These are phyloP conservation scores for Diaporthe nobilis DNA, from an alignment of 2,329 filamentous ascomycete genomes.

Conservation along the genomic window DNA sequence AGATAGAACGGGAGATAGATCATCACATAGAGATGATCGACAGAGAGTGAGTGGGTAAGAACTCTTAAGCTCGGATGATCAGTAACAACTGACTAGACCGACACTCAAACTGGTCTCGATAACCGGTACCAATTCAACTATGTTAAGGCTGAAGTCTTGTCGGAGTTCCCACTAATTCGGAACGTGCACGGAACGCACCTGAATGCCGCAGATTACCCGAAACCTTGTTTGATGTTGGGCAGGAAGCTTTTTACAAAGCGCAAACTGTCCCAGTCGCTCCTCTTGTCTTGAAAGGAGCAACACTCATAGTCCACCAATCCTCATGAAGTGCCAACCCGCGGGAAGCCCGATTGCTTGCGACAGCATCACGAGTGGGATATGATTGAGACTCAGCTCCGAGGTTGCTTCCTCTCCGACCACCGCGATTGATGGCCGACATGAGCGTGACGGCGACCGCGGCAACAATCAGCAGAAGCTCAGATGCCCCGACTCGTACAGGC, in stretches of 20 bases:
- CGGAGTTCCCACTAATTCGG: neutral
- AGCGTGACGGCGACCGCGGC: neutral
- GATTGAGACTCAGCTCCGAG: neutral
- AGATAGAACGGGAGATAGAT: neutral
- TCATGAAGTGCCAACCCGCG: neutral
- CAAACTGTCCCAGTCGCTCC: neutral
- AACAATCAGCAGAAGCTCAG: conserved; percentile 2
- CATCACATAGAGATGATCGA: neutral
- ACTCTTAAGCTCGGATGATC: neutral
- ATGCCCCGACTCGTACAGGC: neutral
- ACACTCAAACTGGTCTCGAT: neutral
- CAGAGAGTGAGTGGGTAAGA: neutral
- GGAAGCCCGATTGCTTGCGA: no score
- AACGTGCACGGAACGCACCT: neutral
- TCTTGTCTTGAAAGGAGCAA: neutral
- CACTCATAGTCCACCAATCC: neutral
- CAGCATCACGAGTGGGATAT: neutral
- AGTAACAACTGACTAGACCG: neutral
- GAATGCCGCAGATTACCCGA: conserved; percentile 11
- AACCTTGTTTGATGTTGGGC: conserved; percentile 5
- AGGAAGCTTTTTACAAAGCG: neutral
- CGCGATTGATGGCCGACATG: neutral
- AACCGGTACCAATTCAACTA: neutral
- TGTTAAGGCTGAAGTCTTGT: neutral
- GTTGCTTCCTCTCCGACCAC: neutral